These are phyloP conservation scores for Setaria italica DNA, from an alignment of 202 grass and related monocot species.

Conservation along the genomic window DNA sequence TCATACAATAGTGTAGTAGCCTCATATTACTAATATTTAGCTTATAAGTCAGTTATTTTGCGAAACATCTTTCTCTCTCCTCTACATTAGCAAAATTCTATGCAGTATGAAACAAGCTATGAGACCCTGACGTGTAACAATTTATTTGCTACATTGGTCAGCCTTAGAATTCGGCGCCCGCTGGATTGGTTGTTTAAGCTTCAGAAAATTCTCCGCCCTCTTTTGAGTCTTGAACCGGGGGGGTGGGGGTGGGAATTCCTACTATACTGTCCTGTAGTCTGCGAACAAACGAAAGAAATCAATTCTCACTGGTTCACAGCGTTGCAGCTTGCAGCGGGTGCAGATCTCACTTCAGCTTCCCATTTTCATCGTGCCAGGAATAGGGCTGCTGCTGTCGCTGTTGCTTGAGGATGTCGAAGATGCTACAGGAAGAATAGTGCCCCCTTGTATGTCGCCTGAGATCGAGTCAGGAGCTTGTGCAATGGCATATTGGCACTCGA, in stretches of 20 bases:
- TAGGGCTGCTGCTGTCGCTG: neutral
- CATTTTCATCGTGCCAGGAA: slow-evolving; percentile 30
- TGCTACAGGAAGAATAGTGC: slow-evolving; percentile 26
- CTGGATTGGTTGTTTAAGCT: neutral
- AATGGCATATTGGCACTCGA: slow-evolving; percentile 44
- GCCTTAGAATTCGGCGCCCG: neutral
- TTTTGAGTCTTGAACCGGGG: neutral
- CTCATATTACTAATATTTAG: too few relatives aligned
- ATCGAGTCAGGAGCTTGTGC: slow-evolving; percentile 44
- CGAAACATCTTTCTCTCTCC: too few relatives aligned
- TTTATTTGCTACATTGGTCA: too few relatives aligned
- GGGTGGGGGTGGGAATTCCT: too few relatives aligned
- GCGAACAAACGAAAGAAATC: neutral
- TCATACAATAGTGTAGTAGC: too few relatives aligned
- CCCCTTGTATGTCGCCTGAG: slow-evolving; percentile 44
- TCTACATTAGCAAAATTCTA: too few relatives aligned
- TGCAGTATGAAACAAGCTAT: too few relatives aligned
- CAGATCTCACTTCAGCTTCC: slow-evolving; percentile 40
- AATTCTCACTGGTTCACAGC: neutral
- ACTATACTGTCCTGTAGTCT: neutral
- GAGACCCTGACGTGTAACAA: too few relatives aligned
- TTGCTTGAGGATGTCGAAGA: slow-evolving; percentile 34
- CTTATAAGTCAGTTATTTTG: too few relatives aligned
- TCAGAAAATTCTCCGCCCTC: neutral
- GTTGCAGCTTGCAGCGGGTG: neutral